Evolutionary conservation across 2,329 filamentous ascomycete genomes (phyloP).

Genomic region (Capronia americana): DNA sequence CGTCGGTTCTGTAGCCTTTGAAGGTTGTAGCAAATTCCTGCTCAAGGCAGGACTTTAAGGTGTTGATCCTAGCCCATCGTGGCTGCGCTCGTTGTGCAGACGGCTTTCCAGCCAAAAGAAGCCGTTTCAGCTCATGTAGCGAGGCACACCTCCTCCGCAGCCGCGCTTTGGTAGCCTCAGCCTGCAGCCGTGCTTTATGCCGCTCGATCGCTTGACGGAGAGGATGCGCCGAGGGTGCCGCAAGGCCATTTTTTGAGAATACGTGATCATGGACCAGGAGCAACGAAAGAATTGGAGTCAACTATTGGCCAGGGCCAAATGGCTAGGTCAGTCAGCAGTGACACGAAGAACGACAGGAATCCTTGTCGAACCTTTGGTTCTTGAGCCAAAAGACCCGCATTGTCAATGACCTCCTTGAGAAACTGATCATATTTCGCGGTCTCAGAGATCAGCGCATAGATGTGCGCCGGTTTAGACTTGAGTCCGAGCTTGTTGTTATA

Average conservation of each 20-base stretch:
- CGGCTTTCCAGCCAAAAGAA: slow-evolving; percentile 49
- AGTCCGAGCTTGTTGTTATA: slow-evolving; percentile 73
- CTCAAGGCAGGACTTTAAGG: slow-evolving; percentile 72
- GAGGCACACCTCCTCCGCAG: slow-evolving; percentile 73
- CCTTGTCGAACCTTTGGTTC: slow-evolving; percentile 76
- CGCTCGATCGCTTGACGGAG: slow-evolving; percentile 76
- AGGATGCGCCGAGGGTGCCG: slow-evolving; percentile 78
- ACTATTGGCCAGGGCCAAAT: slow-evolving; percentile 56
- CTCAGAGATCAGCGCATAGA: slow-evolving; percentile 87
- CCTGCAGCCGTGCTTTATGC: slow-evolving; percentile 79
- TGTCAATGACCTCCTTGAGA: slow-evolving; percentile 88
- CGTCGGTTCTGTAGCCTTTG: slow-evolving; percentile 62
- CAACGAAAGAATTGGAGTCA: slow-evolving; percentile 79
- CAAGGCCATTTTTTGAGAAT: slow-evolving; percentile 79
- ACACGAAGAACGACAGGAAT: slow-evolving; percentile 5
- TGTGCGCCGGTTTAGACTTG: slow-evolving; percentile 78
- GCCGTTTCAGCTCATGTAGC: slow-evolving; percentile 65
- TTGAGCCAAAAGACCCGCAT: slow-evolving; percentile 72
- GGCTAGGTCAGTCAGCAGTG: slow-evolving; percentile 49
- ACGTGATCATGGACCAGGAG: slow-evolving; percentile 87
- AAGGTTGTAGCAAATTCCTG: slow-evolving; percentile 80
- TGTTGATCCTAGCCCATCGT: slow-evolving; percentile 92
- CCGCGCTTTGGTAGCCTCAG: slow-evolving; percentile 82
- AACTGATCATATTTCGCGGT: slow-evolving; percentile 88
- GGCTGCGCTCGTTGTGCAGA: slow-evolving; percentile 62